phyloP scores from a whole-genome alignment of 805 yeast species.

The Candida sanyiensis region DNA sequence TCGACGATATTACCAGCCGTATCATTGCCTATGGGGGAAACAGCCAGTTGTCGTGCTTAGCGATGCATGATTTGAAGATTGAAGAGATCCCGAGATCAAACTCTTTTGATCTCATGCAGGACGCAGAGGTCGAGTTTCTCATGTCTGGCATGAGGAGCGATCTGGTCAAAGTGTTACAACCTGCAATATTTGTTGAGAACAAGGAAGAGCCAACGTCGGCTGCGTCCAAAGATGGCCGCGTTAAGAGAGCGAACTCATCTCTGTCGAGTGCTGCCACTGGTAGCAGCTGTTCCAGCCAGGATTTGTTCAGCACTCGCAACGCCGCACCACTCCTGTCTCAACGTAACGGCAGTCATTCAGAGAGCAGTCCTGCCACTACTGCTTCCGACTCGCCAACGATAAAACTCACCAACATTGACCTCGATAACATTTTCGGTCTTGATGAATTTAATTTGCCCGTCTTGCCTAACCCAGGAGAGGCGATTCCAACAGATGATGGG shows the following conservation, averaged over 20 bases:
- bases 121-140: conserved; percentile 12
- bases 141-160: conserved; percentile 11
- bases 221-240: not conserved
- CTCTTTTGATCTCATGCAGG: conserved; percentile 12
- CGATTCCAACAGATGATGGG: not conserved
- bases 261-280: not conserved
- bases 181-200: conserved; percentile 4
- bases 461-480: not conserved
- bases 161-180: conserved; percentile 17
- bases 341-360: not conserved
- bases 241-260: not conserved
- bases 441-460: not conserved
- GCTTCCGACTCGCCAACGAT: not conserved
- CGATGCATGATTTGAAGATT: conserved; percentile 11
- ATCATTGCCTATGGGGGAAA: conserved; percentile 2
- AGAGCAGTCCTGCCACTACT: not conserved
- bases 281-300: not conserved
- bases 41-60: conserved; percentile 1
- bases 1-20: conserved; percentile 10
- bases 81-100: conserved; percentile 20
- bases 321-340: conserved; percentile 4
- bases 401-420: conserved; percentile 2
- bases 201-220: not conserved
- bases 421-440: conserved; percentile 7
- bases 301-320: conserved; percentile 1